Percentiles rank a stretch among this genome's conserved stretches.
Evolutionary conservation across 805 yeast genomes (phyloP).

Genomic region (Candida chauliodis): DNA sequence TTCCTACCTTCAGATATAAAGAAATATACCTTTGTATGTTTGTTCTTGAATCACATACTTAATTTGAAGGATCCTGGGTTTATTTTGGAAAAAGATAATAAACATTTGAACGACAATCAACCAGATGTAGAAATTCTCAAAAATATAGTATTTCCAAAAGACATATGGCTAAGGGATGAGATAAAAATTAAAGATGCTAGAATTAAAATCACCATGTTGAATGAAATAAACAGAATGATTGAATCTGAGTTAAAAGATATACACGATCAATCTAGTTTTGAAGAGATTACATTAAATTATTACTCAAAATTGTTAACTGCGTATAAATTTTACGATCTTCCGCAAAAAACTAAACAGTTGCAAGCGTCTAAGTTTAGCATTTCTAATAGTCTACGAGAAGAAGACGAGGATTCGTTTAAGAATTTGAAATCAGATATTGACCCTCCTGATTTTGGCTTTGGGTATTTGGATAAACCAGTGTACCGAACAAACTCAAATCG

Average conservation of each 20-base stretch:
- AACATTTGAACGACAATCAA: not conserved
- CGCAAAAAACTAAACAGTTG: constrained; percentile 6
- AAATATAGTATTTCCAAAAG: constrained; percentile 30
- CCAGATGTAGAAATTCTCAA: constrained; percentile 25
- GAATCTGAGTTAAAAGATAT: constrained; percentile 11
- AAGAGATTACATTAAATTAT: constrained; percentile 25
- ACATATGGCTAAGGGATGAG: constrained; percentile 34
- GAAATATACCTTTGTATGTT: constrained; percentile 4
- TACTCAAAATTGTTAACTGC: constrained; percentile 32
- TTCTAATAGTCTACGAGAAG: constrained; percentile 7
- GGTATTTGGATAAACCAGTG: constrained; percentile 1
- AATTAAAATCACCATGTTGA: constrained; percentile 28
- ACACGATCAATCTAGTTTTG: constrained; percentile 12
- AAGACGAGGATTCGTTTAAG: constrained; percentile 5
- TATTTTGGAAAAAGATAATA: constrained; percentile 6
- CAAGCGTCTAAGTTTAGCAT: not conserved
- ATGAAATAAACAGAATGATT: constrained; percentile 31
- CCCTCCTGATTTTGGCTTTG: not conserved
- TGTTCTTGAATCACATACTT: constrained; percentile 7
- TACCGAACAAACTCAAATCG: constrained; percentile 8
- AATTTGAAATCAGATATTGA: not conserved
- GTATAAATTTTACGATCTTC: constrained; percentile 27
- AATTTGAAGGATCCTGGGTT: constrained; percentile 8
- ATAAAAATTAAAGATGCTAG: constrained; percentile 27
- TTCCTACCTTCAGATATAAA: not conserved